phyloP scores from a whole-genome alignment of 2,329 filamentous ascomycete genomes.

The Exophiala phaeomuriformis region DNA sequence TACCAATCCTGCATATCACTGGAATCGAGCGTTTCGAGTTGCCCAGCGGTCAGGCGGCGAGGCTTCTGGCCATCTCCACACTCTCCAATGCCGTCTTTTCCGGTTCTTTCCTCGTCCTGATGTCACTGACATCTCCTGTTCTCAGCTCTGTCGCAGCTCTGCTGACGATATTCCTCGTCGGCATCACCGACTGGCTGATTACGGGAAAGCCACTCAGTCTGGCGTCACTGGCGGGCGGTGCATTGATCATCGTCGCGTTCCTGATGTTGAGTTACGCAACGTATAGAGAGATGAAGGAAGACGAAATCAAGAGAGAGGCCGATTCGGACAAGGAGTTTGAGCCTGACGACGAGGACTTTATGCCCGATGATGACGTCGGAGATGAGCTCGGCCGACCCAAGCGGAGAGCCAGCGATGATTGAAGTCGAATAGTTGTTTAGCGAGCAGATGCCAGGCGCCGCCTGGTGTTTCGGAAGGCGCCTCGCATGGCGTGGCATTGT shows the following conservation, averaged over 20 bases:
- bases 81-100: constrained; percentile 86
- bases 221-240: constrained; percentile 72
- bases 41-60: constrained; percentile 68
- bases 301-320: constrained; percentile 54
- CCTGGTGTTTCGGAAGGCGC: neutral
- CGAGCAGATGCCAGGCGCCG: no score
- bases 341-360: constrained; percentile 33
- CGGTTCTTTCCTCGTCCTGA: constrained; percentile 85
- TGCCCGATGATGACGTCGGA: constrained; percentile 2
- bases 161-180: constrained; percentile 94
- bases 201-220: constrained; percentile 68
- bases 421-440: neutral
- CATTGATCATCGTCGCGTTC: constrained; percentile 83
- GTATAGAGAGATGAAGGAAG: constrained; percentile 85
- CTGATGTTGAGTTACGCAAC: constrained; percentile 83
- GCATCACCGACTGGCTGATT: constrained; percentile 78
- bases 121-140: constrained; percentile 86
- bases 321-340: constrained; percentile 40
- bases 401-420: neutral
- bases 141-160: constrained; percentile 86
- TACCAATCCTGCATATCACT: constrained; percentile 72
- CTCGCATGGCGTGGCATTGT: neutral
- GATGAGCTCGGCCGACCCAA: constrained; percentile 4
- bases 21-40: constrained; percentile 78
- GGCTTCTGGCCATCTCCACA: constrained; percentile 72